These are phyloP conservation scores for Wickerhamiella hasegawae DNA, from an alignment of 805 yeast species.

Conservation along the genomic window DNA sequence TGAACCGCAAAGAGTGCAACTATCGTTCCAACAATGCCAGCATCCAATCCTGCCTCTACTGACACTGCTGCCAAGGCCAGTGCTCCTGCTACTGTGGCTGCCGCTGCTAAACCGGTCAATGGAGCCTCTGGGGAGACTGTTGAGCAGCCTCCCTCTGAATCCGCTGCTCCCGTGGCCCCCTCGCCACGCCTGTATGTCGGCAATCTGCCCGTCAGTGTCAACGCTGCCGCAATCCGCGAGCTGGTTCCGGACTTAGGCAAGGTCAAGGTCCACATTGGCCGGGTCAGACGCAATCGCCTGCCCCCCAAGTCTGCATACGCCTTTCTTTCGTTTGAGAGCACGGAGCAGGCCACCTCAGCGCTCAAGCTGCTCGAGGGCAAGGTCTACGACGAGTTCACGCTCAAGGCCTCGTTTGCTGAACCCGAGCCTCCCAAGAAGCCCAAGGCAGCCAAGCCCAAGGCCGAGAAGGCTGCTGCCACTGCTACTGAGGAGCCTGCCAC, in stretches of 20 bases:
- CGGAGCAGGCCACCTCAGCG: conserved; percentile 27
- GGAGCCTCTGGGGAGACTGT: too few species aligned
- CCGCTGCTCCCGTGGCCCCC: conserved; percentile 6
- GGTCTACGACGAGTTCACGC: conserved; percentile 9
- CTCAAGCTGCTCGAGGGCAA: conserved; percentile 25
- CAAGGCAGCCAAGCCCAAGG: neutral
- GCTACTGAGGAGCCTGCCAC: neutral
- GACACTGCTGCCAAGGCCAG: neutral
- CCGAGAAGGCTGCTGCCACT: neutral
- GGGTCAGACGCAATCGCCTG: conserved; percentile 3
- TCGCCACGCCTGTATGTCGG: conserved; percentile 33
- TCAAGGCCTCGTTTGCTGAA: neutral
- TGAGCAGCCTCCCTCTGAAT: too few species aligned
- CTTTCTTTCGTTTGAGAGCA: conserved; percentile 29
- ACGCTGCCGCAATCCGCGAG: conserved; percentile 35
- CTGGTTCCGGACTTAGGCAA: conserved; percentile 26
- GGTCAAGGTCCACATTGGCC: neutral
- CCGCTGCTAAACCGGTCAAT: too few species aligned
- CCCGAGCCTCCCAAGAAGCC: neutral
- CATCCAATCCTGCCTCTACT: neutral
- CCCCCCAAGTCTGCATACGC: conserved; percentile 32
- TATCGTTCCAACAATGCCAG: too few species aligned
- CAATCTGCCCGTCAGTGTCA: conserved; percentile 35
- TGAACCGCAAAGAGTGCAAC: too few species aligned
- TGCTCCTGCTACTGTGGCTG: neutral